Evolutionary conservation across 2,329 filamentous ascomycete species (phyloP).

Genomic region (Epichloe sp.): DNA sequence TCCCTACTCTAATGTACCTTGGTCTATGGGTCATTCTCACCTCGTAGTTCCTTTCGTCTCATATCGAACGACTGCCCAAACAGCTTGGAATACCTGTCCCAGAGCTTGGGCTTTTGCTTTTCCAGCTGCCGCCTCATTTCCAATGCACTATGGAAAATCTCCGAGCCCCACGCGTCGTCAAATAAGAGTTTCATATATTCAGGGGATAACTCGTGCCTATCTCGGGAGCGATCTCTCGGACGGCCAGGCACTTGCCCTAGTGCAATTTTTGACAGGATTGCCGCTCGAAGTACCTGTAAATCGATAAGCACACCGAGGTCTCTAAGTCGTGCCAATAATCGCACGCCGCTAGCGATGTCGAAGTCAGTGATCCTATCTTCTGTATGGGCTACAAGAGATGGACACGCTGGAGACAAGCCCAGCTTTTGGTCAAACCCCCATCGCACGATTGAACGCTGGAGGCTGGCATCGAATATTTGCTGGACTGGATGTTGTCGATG

Average conservation of each 20-base stretch:
- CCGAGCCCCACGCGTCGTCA: conserved; percentile 22
- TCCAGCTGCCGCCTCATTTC: conserved; percentile 16
- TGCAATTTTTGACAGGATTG: conserved; percentile 17
- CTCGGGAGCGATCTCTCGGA: conserved; percentile 15
- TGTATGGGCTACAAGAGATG: conserved; percentile 6
- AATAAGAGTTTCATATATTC: conserved; percentile 18
- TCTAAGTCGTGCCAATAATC: conserved; percentile 20
- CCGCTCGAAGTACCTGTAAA: conserved; percentile 16
- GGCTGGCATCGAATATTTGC: conserved; percentile 27
- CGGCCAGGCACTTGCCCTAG: conserved; percentile 17
- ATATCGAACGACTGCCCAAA: conserved; percentile 7
- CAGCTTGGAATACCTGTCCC: conserved; percentile 17
- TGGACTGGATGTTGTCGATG: conserved; percentile 33
- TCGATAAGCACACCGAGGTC: conserved; percentile 24
- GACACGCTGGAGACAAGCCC: conserved; percentile 10
- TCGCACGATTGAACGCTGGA: conserved; percentile 29
- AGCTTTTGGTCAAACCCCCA: conserved; percentile 31
- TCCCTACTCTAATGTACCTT: too few relatives aligned
- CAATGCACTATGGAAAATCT: conserved; percentile 14
- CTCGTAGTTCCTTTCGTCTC: not conserved
- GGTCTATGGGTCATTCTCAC: too few relatives aligned
- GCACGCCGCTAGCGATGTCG: conserved; percentile 24
- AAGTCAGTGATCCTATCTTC: conserved; percentile 12
- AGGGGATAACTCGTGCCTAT: conserved; percentile 17
- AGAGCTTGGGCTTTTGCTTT: conserved; percentile 16